These are phyloP conservation scores for Kurtzmaniella quercitrusa DNA, from an alignment of 1,139 yeast genomes.

Conservation along the genomic window DNA sequence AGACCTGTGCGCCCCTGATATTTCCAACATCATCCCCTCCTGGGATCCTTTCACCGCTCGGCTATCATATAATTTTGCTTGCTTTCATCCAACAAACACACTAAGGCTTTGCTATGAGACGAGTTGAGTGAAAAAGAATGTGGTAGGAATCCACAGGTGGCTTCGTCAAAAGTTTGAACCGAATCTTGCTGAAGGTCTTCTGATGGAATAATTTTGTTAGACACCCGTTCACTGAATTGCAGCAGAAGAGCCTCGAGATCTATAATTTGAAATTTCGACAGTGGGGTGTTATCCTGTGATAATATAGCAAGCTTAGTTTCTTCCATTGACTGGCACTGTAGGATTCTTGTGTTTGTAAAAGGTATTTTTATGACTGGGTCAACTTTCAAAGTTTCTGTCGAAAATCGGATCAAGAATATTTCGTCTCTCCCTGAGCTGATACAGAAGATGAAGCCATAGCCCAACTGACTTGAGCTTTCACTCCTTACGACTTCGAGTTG, in stretches of 20 bases:
- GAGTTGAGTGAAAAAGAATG: conserved; percentile 1
- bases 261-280: not conserved
- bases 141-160: conserved; percentile 7
- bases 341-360: not conserved
- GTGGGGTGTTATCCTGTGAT: not conserved
- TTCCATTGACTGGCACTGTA: not conserved
- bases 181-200: conserved; percentile 4
- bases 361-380: conserved; percentile 3
- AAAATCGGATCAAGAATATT: conserved; percentile 1
- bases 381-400: not conserved
- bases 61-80: conserved; percentile 32
- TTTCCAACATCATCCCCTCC: too few species aligned
- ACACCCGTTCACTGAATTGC: not conserved
- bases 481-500: conserved; percentile 1
- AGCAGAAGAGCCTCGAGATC: not conserved
- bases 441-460: conserved; percentile 1
- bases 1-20: too few species aligned
- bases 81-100: conserved; percentile 38
- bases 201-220: conserved; percentile 1
- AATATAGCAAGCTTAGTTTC: not conserved
- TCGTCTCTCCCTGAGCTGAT: not conserved
- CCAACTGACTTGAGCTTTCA: not conserved
- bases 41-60: not conserved
- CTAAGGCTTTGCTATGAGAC: conserved; percentile 11
- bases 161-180: not conserved